Evolutionary conservation across 2,329 filamentous ascomycete genomes (phyloP).

Genomic region (Tolypocladium ovalisporum): DNA sequence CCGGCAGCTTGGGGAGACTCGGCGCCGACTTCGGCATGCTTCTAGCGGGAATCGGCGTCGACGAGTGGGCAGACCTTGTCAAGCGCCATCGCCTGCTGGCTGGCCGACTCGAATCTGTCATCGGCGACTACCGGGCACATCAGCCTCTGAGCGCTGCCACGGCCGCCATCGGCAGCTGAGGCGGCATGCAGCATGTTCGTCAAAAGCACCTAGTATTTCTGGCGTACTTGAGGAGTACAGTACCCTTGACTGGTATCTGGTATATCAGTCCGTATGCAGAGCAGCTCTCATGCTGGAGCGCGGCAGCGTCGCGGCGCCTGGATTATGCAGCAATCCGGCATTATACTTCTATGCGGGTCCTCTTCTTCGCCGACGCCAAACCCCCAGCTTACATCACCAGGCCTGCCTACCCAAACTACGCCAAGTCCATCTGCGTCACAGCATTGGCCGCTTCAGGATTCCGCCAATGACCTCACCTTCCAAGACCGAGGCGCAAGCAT

Average conservation of each 20-base stretch:
- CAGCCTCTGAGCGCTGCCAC: neutral
- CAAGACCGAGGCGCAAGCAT: neutral
- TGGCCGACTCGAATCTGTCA: slow-evolving; percentile 61
- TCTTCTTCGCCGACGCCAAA: neutral
- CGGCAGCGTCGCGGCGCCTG: neutral
- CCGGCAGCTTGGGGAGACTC: slow-evolving; percentile 77
- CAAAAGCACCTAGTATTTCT: neutral
- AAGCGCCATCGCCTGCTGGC: slow-evolving; percentile 79
- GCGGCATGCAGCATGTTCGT: neutral
- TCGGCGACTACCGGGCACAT: slow-evolving; percentile 35
- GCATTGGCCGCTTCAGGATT: neutral
- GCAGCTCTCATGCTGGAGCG: neutral
- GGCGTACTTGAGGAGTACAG: neutral
- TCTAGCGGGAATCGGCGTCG: slow-evolving; percentile 47
- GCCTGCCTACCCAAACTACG: neutral
- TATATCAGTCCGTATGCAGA: neutral
- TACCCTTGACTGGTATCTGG: neutral
- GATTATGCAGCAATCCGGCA: neutral
- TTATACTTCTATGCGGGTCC: neutral
- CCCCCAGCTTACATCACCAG: neutral
- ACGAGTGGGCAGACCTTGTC: slow-evolving; percentile 82
- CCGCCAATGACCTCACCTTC: neutral
- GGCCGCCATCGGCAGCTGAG: neutral
- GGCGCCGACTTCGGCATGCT: slow-evolving; percentile 91
- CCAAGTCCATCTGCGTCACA: neutral